Evolutionary conservation across 78 protist species (phyloP).

Genomic region (Salpingoeca rosetta): DNA sequence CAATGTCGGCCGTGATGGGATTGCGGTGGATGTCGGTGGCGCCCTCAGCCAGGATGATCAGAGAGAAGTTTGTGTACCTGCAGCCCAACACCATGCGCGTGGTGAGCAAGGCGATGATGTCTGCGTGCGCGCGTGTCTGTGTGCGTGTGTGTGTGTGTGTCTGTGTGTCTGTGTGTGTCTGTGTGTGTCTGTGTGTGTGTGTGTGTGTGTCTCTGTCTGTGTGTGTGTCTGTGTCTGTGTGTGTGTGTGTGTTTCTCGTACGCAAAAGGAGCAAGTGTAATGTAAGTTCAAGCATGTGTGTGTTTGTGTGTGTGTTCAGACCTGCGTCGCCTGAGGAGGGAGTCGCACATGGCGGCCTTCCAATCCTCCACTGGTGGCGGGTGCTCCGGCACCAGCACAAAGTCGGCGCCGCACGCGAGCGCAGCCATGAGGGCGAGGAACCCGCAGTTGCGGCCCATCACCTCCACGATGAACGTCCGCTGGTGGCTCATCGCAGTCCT

Average conservation of each 20-base stretch:
- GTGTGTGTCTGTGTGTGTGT: too few relatives aligned
- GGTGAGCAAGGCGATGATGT: too few relatives aligned
- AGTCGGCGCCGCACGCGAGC: conserved; percentile 67
- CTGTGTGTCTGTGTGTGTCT: too few relatives aligned
- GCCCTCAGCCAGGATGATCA: conserved; percentile 63
- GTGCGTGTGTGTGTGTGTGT: too few relatives aligned
- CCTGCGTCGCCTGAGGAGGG: neutral
- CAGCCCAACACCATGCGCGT: too few relatives aligned
- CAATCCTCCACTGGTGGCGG: conserved; percentile 53
- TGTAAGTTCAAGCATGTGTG: too few relatives aligned
- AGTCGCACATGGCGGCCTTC: conserved; percentile 40
- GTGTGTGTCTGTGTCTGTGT: neutral
- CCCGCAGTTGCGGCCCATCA: conserved; percentile 36
- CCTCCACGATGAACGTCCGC: conserved; percentile 56
- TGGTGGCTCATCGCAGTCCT: conserved; percentile 57
- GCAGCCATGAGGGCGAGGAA: conserved; percentile 57
- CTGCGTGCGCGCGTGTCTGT: too few relatives aligned
- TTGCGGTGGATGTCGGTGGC: conserved; percentile 44
- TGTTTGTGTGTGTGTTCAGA: too few relatives aligned
- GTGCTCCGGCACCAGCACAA: conserved; percentile 51
- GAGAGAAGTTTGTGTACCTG: conserved; percentile 3
- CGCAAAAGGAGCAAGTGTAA: neutral
- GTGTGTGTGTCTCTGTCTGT: too few relatives aligned
- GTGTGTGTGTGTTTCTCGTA: too few relatives aligned
- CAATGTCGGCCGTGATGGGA: conserved; percentile 23